These are phyloP conservation scores for Metroxylon sagu DNA, from an alignment of 176 grass and related monocot species.

Conservation along the genomic window DNA sequence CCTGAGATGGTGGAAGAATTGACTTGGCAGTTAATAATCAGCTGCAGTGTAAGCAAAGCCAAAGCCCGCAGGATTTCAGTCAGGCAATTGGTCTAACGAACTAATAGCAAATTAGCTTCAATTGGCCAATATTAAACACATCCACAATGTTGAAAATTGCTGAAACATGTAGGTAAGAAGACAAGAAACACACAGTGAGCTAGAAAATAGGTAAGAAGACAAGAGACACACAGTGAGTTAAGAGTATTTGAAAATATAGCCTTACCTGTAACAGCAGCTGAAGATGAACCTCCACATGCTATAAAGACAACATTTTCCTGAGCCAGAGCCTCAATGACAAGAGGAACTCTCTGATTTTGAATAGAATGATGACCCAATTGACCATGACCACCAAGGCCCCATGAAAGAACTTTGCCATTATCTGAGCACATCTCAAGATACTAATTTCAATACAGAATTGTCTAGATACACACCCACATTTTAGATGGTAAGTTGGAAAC, in stretches of 20 bases:
- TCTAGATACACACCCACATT: too few species aligned
- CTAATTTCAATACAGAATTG: too few species aligned
- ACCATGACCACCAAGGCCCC: constrained; percentile 84
- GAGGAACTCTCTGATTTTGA: constrained; percentile 71
- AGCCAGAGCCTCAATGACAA: constrained; percentile 59
- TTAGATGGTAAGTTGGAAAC: too few species aligned
- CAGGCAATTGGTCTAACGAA: too few species aligned
- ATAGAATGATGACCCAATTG: constrained; percentile 70
- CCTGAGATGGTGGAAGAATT: too few species aligned
- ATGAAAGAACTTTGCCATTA: constrained; percentile 76
- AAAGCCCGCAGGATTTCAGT: too few species aligned
- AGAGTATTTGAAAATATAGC: neutral
- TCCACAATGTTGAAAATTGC: too few species aligned
- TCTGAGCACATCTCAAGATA: constrained; percentile 26
- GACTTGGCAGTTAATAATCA: too few species aligned
- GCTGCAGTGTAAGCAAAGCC: too few species aligned
- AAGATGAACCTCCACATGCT: constrained; percentile 88
- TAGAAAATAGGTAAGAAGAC: neutral
- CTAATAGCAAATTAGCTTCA: too few species aligned
- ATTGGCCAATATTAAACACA: too few species aligned
- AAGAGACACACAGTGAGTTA: neutral
- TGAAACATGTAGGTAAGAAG: neutral
- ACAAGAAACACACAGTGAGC: neutral
- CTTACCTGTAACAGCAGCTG: constrained; percentile 87
- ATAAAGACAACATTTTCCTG: constrained; percentile 57